A percentile compares a stretch with the other conserved stretches of the same genome.
phyloP scores from a whole-genome alignment of 2,329 filamentous ascomycete species.

The Spiromastix sp. region DNA sequence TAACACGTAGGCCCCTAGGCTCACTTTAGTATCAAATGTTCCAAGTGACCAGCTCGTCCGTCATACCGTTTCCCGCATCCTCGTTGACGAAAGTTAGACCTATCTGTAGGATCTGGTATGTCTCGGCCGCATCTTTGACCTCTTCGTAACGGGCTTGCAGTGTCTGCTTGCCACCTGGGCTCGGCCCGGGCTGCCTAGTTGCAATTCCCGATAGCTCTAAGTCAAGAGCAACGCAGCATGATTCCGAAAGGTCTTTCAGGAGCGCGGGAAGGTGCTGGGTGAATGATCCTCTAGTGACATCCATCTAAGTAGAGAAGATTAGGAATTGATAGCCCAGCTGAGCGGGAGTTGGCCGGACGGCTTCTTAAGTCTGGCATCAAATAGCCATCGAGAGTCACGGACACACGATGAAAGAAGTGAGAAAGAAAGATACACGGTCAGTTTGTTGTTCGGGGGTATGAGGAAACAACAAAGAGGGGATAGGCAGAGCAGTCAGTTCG shows the following conservation, averaged over 20 bases:
- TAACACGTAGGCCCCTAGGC: conserved; percentile 42
- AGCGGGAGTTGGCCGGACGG: too few species aligned
- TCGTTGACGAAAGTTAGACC: conserved; percentile 57
- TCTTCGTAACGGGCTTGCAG: conserved; percentile 54
- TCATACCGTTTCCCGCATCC: conserved; percentile 39
- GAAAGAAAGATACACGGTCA: neutral
- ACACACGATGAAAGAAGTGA: neutral
- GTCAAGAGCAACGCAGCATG: conserved; percentile 54
- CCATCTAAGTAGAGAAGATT: too few species aligned
- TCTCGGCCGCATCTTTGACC: conserved; percentile 49
- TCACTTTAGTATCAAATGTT: conserved; percentile 7
- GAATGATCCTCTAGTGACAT: conserved; percentile 43
- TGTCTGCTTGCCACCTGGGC: conserved; percentile 32
- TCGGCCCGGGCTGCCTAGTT: conserved; percentile 25
- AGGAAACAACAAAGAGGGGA: neutral
- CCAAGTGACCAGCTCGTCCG: neutral
- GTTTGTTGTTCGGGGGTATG: too few species aligned
- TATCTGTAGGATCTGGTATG: conserved; percentile 55
- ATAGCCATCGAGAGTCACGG: too few species aligned
- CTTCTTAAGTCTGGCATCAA: too few species aligned
- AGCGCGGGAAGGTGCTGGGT: conserved; percentile 43
- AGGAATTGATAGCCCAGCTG: too few species aligned
- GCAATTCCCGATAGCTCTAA: conserved; percentile 57
- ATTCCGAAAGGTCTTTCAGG: conserved; percentile 46
- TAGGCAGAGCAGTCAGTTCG: neutral